Evolutionary conservation across 106 monocot species (phyloP).

Genomic region (Dactylorhiza incarnata): DNA sequence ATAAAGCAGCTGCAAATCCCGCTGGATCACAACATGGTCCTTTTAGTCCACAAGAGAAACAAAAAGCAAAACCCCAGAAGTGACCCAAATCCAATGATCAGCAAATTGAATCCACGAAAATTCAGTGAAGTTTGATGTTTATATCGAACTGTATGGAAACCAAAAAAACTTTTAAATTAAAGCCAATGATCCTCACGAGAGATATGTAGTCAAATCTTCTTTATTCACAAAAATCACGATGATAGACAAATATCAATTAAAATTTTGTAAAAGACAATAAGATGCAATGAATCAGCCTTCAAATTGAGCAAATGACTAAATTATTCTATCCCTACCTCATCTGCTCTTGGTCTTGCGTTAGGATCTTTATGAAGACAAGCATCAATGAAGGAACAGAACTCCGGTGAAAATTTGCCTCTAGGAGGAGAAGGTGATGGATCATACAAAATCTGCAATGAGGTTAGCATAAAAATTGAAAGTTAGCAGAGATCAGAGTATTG

Average conservation of each 20-base stretch:
- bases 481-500: not conserved
- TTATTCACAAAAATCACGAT: too few species aligned
- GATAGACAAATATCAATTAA: not conserved
- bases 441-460: constrained; percentile 66
- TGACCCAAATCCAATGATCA: too few species aligned
- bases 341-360: constrained; percentile 79
- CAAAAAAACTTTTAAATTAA: too few species aligned
- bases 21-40: too few species aligned
- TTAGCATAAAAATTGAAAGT: not conserved
- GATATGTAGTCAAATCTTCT: too few species aligned
- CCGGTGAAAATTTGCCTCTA: constrained; percentile 51
- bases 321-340: constrained; percentile 37
- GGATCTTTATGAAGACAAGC: constrained; percentile 90
- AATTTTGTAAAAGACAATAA: not conserved
- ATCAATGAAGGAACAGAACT: constrained; percentile 95
- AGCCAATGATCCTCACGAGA: too few species aligned
- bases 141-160: too few species aligned
- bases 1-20: too few species aligned
- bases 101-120: too few species aligned
- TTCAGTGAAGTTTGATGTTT: too few species aligned
- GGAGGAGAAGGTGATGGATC: constrained; percentile 86
- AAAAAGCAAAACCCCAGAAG: too few species aligned
- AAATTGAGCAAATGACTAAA: not conserved
- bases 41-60: too few species aligned
- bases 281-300: not conserved